Evolutionary conservation across 768 basidiomycete genomes (phyloP).

Genomic region (Termitomyces bulborhizus): DNA sequence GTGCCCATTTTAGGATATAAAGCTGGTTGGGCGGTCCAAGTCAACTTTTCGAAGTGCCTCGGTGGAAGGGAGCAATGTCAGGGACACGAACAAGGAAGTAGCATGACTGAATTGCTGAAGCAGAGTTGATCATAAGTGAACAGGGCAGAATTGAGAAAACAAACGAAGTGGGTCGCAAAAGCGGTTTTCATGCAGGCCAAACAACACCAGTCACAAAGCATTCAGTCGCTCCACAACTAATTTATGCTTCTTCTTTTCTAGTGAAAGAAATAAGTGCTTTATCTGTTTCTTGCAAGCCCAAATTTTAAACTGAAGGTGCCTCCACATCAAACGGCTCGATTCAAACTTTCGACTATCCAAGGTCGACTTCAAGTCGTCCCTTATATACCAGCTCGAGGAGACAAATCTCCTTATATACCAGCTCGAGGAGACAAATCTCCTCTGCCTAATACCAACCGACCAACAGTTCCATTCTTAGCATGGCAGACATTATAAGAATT

Average conservation of each 20-base stretch:
- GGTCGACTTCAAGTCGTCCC: not conserved
- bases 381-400: not conserved
- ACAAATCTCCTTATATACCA: not conserved
- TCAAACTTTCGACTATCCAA: not conserved
- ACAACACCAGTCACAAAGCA: not conserved
- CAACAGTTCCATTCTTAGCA: not conserved
- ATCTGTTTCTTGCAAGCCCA: not conserved
- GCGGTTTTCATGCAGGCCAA: not conserved
- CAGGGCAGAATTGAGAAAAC: not conserved
- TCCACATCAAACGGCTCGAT: not conserved
- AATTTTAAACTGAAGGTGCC: not conserved
- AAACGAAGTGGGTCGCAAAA: not conserved
- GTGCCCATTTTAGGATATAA: not conserved
- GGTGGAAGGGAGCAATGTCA: too few species aligned
- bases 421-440: not conserved
- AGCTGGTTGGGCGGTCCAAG: not conserved
- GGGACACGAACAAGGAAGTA: not conserved
- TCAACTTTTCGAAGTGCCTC: not conserved
- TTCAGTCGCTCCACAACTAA: not conserved
- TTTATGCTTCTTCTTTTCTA: not conserved
- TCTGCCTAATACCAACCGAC: not conserved
- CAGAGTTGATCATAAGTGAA: not conserved
- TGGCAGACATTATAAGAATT: not conserved
- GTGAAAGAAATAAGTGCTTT: not conserved
- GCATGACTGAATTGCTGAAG: not conserved